Percentiles rank a stretch among this genome's conserved stretches.
phyloP scores from a whole-genome alignment of 257 asterid genomes.

The Gentiana straminea region DNA sequence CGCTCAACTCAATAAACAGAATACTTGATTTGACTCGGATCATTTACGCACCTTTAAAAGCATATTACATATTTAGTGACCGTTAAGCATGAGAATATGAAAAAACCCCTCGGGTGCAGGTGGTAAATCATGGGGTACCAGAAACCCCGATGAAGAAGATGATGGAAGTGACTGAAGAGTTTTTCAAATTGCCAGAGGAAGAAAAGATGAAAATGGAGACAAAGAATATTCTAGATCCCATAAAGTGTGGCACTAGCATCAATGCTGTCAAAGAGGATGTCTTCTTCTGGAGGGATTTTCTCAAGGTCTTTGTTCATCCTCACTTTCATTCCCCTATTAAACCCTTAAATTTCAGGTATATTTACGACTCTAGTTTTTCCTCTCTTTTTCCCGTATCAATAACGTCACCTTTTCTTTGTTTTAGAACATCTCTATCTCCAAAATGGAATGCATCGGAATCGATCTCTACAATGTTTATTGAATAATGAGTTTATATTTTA shows the following conservation, averaged over 20 bases:
- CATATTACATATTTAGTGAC: too few species aligned
- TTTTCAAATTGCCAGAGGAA: conserved; percentile 50
- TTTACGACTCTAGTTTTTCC: too few species aligned
- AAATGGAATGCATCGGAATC: too few species aligned
- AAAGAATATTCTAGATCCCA: conserved; percentile 38
- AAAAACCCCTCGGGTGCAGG: conserved; percentile 14
- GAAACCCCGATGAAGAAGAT: conserved; percentile 31
- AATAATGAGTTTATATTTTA: too few species aligned
- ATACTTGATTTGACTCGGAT: too few species aligned
- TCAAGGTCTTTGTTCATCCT: conserved; percentile 72
- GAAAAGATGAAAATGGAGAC: conserved; percentile 51
- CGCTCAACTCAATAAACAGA: too few species aligned
- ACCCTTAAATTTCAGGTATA: conserved; percentile 51
- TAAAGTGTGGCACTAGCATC: conserved; percentile 77
- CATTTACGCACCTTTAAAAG: too few species aligned
- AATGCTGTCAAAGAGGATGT: conserved; percentile 35
- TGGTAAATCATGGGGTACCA: conserved; percentile 64
- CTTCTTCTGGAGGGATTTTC: conserved; percentile 68
- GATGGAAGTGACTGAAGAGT: conserved; percentile 32
- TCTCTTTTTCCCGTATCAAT: too few species aligned
- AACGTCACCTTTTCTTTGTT: too few species aligned
- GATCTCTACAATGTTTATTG: too few species aligned
- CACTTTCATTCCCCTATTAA: conserved; percentile 38
- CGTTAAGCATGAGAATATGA: too few species aligned
- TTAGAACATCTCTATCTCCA: too few species aligned